Conservation (phyloP, 2,329 filamentous ascomycete genomes). For the Hansfordia pulvinata region DNA sequence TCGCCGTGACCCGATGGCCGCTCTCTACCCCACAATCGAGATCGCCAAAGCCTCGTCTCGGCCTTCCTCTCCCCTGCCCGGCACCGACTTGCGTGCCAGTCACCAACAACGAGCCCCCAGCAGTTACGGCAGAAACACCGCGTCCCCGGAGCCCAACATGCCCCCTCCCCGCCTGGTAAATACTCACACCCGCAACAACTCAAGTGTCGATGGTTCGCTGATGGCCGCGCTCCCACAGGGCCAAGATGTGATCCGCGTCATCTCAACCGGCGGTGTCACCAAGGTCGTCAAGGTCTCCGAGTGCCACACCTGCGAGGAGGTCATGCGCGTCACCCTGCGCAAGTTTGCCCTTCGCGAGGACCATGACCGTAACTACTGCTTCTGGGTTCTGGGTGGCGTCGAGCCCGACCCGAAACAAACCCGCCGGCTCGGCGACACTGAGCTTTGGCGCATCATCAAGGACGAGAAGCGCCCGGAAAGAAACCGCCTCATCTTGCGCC, state of each 20-base stretch:
- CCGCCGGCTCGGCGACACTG: constrained; percentile 70
- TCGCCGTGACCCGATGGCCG: constrained; percentile 37
- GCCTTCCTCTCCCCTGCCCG: constrained; percentile 52
- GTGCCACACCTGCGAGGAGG: constrained; percentile 83
- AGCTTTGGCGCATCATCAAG: constrained; percentile 83
- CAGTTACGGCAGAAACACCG: constrained; percentile 28
- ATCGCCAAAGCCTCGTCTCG: constrained; percentile 46
- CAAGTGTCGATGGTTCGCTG: constrained; percentile 73
- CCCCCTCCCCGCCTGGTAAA: constrained; percentile 49
- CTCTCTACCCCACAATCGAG: constrained; percentile 26
- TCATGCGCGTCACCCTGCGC: constrained; percentile 76
- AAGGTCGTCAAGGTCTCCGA: constrained; percentile 90
- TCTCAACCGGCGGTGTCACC: constrained; percentile 80
- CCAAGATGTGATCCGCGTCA: constrained; percentile 83
- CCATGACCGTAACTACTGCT: constrained; percentile 90
- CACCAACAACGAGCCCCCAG: constrained; percentile 43
- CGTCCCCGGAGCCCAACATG: constrained; percentile 35
- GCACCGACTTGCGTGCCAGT: constrained; percentile 40
- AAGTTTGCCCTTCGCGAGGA: constrained; percentile 84
- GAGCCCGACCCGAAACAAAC: constrained; percentile 74
- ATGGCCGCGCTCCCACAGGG: constrained; percentile 77
- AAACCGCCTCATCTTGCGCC: constrained; percentile 78
- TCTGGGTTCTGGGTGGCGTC: constrained; percentile 79
- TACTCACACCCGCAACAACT: constrained; percentile 64
- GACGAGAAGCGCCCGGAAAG: constrained; percentile 75